These are phyloP conservation scores for Botryotinia narcissicola DNA, from an alignment of 2,329 filamentous ascomycete genomes.

Conservation along the genomic window DNA sequence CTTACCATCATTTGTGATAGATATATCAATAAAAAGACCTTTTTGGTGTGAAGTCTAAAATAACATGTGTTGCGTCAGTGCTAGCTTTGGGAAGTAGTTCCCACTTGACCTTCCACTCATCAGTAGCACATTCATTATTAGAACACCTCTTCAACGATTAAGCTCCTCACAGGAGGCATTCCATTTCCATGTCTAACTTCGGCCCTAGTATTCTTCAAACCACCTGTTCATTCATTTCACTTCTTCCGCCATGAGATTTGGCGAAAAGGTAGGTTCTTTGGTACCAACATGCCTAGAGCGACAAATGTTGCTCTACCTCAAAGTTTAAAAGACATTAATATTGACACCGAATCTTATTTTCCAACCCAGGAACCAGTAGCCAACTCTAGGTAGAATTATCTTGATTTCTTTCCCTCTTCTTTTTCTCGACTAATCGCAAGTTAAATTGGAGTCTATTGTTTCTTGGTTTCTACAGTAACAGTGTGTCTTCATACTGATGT, in stretches of 20 bases:
- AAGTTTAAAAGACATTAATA: neutral
- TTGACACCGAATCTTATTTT: neutral
- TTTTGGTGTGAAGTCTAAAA: no score
- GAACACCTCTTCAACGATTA: no score
- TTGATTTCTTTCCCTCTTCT: no score
- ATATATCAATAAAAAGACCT: no score
- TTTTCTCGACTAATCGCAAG: no score
- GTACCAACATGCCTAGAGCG: neutral
- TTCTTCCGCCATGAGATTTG: neutral
- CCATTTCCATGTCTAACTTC: neutral
- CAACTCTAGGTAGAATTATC: neutral
- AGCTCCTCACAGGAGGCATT: fast-evolving
- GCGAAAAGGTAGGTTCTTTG: neutral
- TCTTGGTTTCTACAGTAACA: neutral
- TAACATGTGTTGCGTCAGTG: neutral
- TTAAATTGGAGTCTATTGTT: neutral
- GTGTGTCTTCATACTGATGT: neutral
- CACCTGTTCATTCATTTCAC: neutral
- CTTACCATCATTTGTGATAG: no score
- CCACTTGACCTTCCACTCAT: no score
- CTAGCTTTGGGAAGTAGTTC: no score
- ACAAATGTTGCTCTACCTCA: neutral
- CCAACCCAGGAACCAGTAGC: neutral
- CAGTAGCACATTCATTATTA: no score
- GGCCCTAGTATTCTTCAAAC: neutral